A percentile compares a stretch with the other conserved stretches of the same genome.
Evolutionary conservation across 495 filamentous ascomycete genomes (phyloP).

Genomic region (Trichocladium antarcticum): DNA sequence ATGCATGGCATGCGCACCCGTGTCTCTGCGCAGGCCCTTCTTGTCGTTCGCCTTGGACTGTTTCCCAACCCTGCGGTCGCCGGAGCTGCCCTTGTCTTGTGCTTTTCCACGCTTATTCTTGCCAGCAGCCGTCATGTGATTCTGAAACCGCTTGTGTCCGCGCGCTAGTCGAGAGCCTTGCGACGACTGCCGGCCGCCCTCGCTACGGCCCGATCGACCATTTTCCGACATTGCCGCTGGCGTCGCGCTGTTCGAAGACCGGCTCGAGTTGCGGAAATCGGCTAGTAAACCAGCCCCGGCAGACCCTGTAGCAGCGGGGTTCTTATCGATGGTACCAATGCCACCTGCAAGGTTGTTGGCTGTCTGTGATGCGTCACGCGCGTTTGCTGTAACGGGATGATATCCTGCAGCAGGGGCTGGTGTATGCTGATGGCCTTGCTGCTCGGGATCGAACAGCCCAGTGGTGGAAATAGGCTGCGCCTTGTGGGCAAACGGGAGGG

Average conservation of each 20-base stretch:
- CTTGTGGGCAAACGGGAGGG: conserved; percentile 39
- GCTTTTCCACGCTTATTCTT: conserved; percentile 10
- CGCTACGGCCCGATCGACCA: background rate
- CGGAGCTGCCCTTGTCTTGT: background rate
- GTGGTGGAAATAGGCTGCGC: background rate
- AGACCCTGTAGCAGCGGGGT: background rate
- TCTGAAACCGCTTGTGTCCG: background rate
- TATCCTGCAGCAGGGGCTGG: background rate
- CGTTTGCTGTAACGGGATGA: background rate
- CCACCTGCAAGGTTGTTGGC: background rate
- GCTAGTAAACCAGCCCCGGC: background rate
- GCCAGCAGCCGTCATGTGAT: background rate
- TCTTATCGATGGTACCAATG: background rate
- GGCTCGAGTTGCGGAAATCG: background rate
- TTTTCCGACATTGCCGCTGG: conserved; percentile 1
- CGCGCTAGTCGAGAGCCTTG: background rate
- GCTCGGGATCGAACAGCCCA: background rate
- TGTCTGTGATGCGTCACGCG: background rate
- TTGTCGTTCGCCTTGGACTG: conserved; percentile 19
- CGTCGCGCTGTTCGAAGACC: background rate
- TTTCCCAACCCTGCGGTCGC: conserved; percentile 10
- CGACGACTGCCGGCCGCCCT: conserved; percentile 1
- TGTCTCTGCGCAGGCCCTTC: conserved; percentile 21
- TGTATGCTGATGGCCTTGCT: background rate
- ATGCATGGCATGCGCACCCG: conserved; percentile 25